Conservation (phyloP, 2,329 filamentous ascomycete genomes). For the Fusarium udum region DNA sequence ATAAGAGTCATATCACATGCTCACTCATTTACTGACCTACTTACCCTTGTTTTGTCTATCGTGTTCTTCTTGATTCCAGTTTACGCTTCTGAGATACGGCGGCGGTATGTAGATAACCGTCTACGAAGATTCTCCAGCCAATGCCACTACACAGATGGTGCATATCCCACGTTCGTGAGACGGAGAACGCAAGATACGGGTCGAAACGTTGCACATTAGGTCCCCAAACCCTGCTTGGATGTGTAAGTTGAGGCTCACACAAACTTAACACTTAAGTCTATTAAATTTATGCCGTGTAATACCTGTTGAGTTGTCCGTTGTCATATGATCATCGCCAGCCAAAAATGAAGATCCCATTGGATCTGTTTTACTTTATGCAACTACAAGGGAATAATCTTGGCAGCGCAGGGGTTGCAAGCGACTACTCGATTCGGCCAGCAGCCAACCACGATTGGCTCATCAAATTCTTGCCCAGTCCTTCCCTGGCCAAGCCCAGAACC, state of each 20-base stretch:
- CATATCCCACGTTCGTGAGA: conserved; percentile 1
- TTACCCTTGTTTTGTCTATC: conserved; percentile 2
- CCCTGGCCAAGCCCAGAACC: conserved; percentile 34
- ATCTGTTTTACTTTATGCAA: conserved; percentile 20
- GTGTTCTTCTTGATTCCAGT: conserved; percentile 14
- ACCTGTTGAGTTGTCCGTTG: background rate
- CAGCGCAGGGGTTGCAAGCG: conserved; percentile 35
- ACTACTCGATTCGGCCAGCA: conserved; percentile 44
- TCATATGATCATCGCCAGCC: background rate
- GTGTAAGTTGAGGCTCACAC: background rate
- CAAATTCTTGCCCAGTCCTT: conserved; percentile 23
- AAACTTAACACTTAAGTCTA: background rate
- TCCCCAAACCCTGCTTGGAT: background rate
- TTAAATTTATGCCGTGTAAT: background rate
- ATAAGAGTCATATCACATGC: conserved; percentile 28
- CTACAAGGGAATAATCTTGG: conserved; percentile 11
- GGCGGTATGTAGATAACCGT: conserved; percentile 39
- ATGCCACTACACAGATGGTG: conserved; percentile 19
- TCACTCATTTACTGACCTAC: background rate
- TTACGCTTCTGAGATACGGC: conserved; percentile 10
- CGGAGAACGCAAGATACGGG: background rate
- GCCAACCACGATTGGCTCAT: conserved; percentile 38
- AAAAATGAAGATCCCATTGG: background rate
- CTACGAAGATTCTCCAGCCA: conserved; percentile 8
- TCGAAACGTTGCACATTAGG: background rate